Evolutionary conservation across 176 grass and related monocot genomes (phyloP), one percentile per base, ranked within the genome.

Genomic region (Panicum miliaceum): DNA sequence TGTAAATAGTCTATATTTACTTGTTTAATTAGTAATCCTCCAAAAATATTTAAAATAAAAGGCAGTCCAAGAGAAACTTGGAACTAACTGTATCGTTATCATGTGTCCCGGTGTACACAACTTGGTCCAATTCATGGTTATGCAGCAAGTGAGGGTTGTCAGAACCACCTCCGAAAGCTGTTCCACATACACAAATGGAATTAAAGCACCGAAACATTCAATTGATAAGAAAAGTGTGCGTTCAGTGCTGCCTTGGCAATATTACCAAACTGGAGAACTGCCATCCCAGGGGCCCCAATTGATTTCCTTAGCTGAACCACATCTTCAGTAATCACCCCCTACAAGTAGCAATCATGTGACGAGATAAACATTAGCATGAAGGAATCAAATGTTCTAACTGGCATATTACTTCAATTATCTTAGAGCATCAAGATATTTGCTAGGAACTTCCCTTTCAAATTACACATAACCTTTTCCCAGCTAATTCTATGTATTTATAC

Each of bases 301-400:
- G 85, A 88, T 84, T 95, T 98, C 80, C 95, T 95, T 83, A 98
- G 71, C 83, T 98, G 65, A 66, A 98, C 90, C 9, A 98, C 95
- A 77, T 98, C 95, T 84, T 93, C 89, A 34, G 95, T 98, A 90
- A 98, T 95, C 54, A 98, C 95, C 68, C 95, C 95, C 95, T 98
- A 79, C 15, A 63, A 57, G 41, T 80, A 80, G 48, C 38, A 69
- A 62, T 70, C 12, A 20, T 47, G n/a, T 25, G 20, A 84, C 53
- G 62, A 81, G 4, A 84, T 73, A 82, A 68, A 23, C 83, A 84
- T 60, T 85, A 81, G 63, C 38, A 88, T 7, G 25, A 38, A 68
- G 22, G 23, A 86, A 78, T 12, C 5, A 64, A 67, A 64, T 12
- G 8, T 48, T 69, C n/a, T 43, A 68, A 53, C 12, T 73, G 9